Evolutionary conservation across 345 rosid genomes (phyloP), one percentile per base, ranked within the genome.

Genomic region (Aurinia saxatilis): DNA sequence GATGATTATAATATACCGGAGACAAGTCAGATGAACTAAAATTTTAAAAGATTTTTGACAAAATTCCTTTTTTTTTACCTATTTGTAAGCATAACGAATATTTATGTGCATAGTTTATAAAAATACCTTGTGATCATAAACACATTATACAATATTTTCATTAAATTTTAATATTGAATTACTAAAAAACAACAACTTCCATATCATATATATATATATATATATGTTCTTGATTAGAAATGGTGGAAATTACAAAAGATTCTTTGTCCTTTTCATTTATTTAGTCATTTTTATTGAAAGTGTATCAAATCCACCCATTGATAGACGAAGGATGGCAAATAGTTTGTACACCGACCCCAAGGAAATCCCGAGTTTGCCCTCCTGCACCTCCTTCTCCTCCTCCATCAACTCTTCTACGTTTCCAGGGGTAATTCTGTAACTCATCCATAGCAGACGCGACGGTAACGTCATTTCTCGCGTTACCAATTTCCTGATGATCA

Each of bases 311-410:
- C 96, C 95, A 90, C 57, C 76, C 73, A 60, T 73, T 48, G 56
- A 52, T 73, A 31, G 76, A 60, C 17, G 72, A 54, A 21, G 88
- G 88, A 57, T 79, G 85, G 45, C 77, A 73, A 16, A 85, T 73
- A 45, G 83, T 52, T 61, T 80, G 89, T 14, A 76, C 81, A 58
- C 95, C 97, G 13, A 90, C 97, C 35, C 99, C 97, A 25, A 93
- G 80, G 59, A 93, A 93, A 51, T 93, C 97, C 60, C 99, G 83
- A 19, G 99, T 93, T 78, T 93, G 78, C 78, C 89, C 98, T 68
- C 84, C 80, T 41, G 35, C 69, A 10, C 54, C 58, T 12, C 14
- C 46, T 2, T 47, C 59, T 35, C 68, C 72, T 25, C 65, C 75
- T 1, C 80, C 76, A 46, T 79, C 77, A 57, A 52, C 77, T 45